Evolutionary conservation across 129 eudicot genomes (phyloP), one percentile per base, ranked within the genome.

Genomic region (Chrysanthemum seticuspe): DNA sequence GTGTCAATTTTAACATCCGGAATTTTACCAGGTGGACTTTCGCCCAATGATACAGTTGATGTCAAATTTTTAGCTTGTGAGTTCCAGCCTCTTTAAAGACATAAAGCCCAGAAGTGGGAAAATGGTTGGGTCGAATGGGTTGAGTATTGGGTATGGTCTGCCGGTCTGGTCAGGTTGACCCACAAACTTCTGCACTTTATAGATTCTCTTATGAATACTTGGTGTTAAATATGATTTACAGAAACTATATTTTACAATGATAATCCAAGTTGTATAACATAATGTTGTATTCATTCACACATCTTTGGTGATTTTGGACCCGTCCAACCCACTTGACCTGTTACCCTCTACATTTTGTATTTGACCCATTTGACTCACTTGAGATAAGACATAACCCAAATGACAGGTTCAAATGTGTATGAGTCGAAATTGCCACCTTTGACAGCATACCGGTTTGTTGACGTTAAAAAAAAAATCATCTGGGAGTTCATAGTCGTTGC

Each of bases 1-100:
- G 14, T 21, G 65, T 60, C 65, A 55, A 54, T 10, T 40, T 49
- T 16, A 78, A 21, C 19, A 74, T 51, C 23, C 18, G 44, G 18
- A 72, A 44, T 59, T 71, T 21, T 55, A 57, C 65, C 13, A 56
- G 40, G 16, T 4, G 10, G 11, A 3, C 53, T 66, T 15, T 66
- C 3, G 40, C 15, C 71, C 31, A 47, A 34, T 4, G 53, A 16
- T 65, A 18, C 45, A 36, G 45, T 36, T 36, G 10, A 36, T 36
- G 45, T 36, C 36, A 64, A n/a, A 57, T 16, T 2, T 13, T 57
- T 16, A 57, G 9, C 45, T 36, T 57, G 62, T 6, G 62, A 57
- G 62, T 16, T 57, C 27, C 18, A 57, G 29, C 23, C 21, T 57
- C 62, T 18, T 57, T 57, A 57, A 10, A 57, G 23, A 57, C 6